Evolutionary conservation across 2,329 filamentous ascomycete genomes (phyloP), one percentile per base, ranked within the genome.

Genomic region (Colletotrichum tamarilloi): DNA sequence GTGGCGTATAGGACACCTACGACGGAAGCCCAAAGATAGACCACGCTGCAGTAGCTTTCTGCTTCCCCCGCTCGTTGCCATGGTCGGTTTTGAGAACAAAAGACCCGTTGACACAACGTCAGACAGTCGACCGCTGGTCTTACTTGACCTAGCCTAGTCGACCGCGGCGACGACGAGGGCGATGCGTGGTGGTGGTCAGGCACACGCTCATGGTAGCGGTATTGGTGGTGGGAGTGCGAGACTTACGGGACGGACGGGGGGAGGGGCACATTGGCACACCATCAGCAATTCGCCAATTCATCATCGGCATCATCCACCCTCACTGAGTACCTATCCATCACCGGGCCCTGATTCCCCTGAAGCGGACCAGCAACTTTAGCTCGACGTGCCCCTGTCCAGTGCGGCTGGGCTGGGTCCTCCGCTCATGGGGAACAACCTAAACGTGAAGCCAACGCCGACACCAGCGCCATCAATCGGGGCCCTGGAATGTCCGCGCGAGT

Each of bases 251-350:
- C 16, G 9, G 56, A 38, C 32, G 56, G 19, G 62, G 62, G 32
- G 22, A 38, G 49, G 56, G 35, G 52, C 69, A 59, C n/a, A 63
- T 49, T 46, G 38, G 38, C 58, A 72, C 59, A 59, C 65, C 69
- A 63, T 28, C 58, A 68, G 52, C 69, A 72, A 59, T 59, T 72
- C 69, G 66, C 42, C 69, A 64, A 69, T 68, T 68, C 58, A 72
- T 62, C 68, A 46, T 72, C 59, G 52, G 58, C 65, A 72, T 68
- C 42, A 24, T 49, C 42, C 42, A 49, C 42, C 16, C 58, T 38
- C 7, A 16, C 42, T n/a, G 16, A 49, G 42, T 49, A n/a, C n/a
- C n/a, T n/a, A 12, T 55, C 60, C n/a, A 38, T 42, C 35, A 52
- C 42, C 60, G 55, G 42, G 59, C 49, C 62, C 62, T 62, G 38